Percentiles rank a stretch among this genome's conserved stretches.
These are phyloP conservation scores for Isabelozyma gotoi DNA, from an alignment of 805 yeast genomes.

Conservation along the genomic window DNA sequence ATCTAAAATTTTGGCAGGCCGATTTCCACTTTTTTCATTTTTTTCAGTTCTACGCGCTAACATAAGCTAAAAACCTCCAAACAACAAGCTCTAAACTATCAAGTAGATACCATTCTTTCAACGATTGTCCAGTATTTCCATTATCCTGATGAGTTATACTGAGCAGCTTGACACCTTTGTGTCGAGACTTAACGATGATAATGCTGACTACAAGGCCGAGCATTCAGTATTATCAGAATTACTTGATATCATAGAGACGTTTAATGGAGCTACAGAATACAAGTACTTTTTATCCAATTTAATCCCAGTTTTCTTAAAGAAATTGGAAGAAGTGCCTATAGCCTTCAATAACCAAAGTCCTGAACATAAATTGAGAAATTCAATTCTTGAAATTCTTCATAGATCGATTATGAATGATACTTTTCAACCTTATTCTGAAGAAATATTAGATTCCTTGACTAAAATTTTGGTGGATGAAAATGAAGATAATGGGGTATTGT, in stretches of 20 bases:
- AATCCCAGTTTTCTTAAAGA: slow-evolving; percentile 66
- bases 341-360: slow-evolving; percentile 63
- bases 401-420: slow-evolving; percentile 81
- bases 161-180: slow-evolving; percentile 70
- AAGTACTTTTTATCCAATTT: slow-evolving; percentile 68
- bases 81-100: background rate
- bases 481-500: slow-evolving; percentile 91
- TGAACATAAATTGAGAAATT: slow-evolving; percentile 76
- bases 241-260: slow-evolving; percentile 82
- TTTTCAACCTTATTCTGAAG: slow-evolving; percentile 66
- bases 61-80: background rate
- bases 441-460: slow-evolving; percentile 59
- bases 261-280: slow-evolving; percentile 79
- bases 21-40: background rate
- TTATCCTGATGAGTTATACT: slow-evolving; percentile 38
- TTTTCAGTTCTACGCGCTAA: background rate
- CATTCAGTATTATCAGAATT: slow-evolving; percentile 77
- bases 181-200: slow-evolving; percentile 54
- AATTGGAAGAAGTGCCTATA: slow-evolving; percentile 69
- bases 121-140: background rate
- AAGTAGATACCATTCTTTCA: background rate
- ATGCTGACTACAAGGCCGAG: slow-evolving; percentile 56
- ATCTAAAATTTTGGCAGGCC: background rate
- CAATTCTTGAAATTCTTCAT: slow-evolving; percentile 75
- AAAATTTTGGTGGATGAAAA: slow-evolving; percentile 70